Percentiles rank a stretch among this genome's conserved stretches.
Conservation (phyloP, 2,329 filamentous ascomycete species). For the Phialophora macrospora region DNA sequence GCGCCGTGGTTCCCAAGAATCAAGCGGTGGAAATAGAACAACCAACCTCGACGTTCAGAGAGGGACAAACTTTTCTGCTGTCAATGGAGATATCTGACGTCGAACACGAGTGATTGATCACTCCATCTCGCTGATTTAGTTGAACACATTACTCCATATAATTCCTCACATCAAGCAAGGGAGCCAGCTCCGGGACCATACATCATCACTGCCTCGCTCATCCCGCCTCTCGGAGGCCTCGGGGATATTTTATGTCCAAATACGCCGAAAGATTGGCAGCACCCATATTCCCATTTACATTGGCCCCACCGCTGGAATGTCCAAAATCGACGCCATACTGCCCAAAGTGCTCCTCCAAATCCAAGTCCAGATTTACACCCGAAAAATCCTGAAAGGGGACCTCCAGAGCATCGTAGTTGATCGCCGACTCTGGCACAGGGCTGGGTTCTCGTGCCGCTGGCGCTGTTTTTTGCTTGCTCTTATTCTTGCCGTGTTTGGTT, state of each 20-base stretch:
- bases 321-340: slow-evolving; percentile 4
- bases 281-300: slow-evolving; percentile 22
- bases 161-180: not conserved
- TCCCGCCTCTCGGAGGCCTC: not conserved
- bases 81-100: not conserved
- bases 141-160: not conserved
- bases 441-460: slow-evolving; percentile 9
- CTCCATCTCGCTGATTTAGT: not conserved
- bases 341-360: slow-evolving; percentile 17
- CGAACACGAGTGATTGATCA: not conserved
- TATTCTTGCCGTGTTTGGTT: slow-evolving; percentile 14
- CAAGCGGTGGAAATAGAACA: too few species aligned
- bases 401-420: slow-evolving; percentile 30
- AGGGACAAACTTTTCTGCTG: not conserved
- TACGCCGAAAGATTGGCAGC: slow-evolving; percentile 14
- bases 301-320: not conserved
- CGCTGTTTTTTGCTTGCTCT: slow-evolving; percentile 20
- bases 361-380: slow-evolving; percentile 17
- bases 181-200: not conserved
- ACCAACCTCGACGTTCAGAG: too few species aligned
- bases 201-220: not conserved
- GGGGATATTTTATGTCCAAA: slow-evolving; percentile 18
- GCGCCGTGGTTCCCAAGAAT: too few species aligned
- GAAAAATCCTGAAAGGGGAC: slow-evolving; percentile 28
- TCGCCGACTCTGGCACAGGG: slow-evolving; percentile 27